A percentile compares a stretch with the other conserved stretches of the same genome.
Evolutionary conservation across 2,329 filamentous ascomycete genomes (phyloP).

Genomic region (Calcarisporium arbuscula): DNA sequence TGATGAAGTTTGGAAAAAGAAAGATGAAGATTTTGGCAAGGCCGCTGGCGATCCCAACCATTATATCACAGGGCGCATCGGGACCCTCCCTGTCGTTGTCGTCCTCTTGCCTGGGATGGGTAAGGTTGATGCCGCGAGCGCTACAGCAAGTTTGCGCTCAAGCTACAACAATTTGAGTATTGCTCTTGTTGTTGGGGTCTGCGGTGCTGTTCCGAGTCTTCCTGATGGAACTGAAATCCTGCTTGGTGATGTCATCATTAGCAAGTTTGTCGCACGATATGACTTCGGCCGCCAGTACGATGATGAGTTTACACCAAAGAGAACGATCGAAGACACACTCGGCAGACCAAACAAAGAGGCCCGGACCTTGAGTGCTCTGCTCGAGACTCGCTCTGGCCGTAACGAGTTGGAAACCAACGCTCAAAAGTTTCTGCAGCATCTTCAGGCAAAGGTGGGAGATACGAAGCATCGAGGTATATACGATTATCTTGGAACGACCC

Average conservation of each 20-base stretch:
- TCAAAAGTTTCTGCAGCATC: too few species aligned
- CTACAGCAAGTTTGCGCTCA: slow-evolving; percentile 11
- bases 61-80: slow-evolving; percentile 17
- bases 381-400: too few species aligned
- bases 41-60: slow-evolving; percentile 17
- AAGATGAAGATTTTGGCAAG: slow-evolving; percentile 16
- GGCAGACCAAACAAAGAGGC: slow-evolving; percentile 8
- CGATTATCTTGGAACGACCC: too few species aligned
- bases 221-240: slow-evolving; percentile 10
- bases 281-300: slow-evolving; percentile 15
- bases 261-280: slow-evolving; percentile 12
- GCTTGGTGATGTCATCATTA: slow-evolving; percentile 9
- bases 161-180: slow-evolving; percentile 23
- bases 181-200: slow-evolving; percentile 27
- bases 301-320: slow-evolving; percentile 12
- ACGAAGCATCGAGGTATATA: too few species aligned
- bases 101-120: slow-evolving; percentile 12
- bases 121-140: slow-evolving; percentile 12
- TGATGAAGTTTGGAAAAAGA: slow-evolving; percentile 22
- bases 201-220: slow-evolving; percentile 16
- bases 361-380: too few species aligned
- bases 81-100: slow-evolving; percentile 14
- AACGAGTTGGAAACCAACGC: too few species aligned
- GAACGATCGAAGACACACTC: slow-evolving; percentile 10
- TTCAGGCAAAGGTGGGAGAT: too few species aligned